Conservation (phyloP, 805 yeast genomes). For the Ogataea methylovora region DNA sequence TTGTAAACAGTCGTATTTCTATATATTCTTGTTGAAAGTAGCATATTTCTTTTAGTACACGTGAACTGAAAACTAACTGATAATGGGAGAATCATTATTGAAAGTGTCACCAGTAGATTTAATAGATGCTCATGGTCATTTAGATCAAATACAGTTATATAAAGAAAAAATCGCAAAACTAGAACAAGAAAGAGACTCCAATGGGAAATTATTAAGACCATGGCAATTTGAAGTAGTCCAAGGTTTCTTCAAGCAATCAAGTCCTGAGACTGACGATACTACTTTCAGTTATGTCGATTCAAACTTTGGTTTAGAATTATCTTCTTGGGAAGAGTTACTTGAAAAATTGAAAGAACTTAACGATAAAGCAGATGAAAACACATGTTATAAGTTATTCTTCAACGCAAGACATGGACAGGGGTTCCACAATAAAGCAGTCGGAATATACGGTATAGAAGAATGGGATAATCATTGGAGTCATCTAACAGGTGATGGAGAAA, state of each 20-base stretch:
- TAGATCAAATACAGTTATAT: conserved; percentile 12
- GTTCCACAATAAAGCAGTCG: conserved; percentile 49
- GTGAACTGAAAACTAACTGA: too few species aligned
- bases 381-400: conserved; percentile 39
- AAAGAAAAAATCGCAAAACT: conserved; percentile 3
- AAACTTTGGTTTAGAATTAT: conserved; percentile 35
- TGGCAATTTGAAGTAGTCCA: conserved; percentile 42
- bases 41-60: too few species aligned
- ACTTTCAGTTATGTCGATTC: conserved; percentile 34
- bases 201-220: conserved; percentile 23
- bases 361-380: conserved; percentile 26
- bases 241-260: conserved; percentile 45
- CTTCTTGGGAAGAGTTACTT: conserved; percentile 33
- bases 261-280: conserved; percentile 34
- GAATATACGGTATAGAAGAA: conserved; percentile 44
- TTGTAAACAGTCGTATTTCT: too few species aligned
- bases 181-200: conserved; percentile 15
- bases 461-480: conserved; percentile 54
- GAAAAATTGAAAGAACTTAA: conserved; percentile 29
- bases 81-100: conserved; percentile 4
- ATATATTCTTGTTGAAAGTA: too few species aligned
- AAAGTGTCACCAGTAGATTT: conserved; percentile 11
- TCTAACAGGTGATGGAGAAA: conserved; percentile 45
- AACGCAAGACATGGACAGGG: conserved; percentile 70
- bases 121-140: conserved; percentile 18